Evolutionary conservation across 2,329 filamentous ascomycete genomes (phyloP).

Genomic region (Fusarium xyrophilum): DNA sequence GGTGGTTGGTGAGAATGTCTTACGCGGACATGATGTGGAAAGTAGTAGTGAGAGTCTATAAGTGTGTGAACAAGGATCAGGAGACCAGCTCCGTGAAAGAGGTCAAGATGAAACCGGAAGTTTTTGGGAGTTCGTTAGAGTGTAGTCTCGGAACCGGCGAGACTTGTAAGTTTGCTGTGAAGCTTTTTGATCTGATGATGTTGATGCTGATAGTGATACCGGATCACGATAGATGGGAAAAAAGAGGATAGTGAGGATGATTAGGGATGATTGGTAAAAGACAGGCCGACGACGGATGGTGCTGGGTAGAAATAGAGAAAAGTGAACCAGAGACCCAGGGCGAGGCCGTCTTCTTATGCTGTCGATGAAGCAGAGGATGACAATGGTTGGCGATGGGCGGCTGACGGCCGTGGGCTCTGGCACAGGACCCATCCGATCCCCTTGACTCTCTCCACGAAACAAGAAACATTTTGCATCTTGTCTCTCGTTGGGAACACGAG

Average conservation of each 20-base stretch:
- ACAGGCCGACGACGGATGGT: conserved; percentile 36
- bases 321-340: conserved; percentile 35
- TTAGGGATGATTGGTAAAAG: conserved; percentile 38
- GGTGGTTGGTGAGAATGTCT: conserved; percentile 24
- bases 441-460: conserved; percentile 27
- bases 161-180: conserved; percentile 19
- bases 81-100: conserved; percentile 38
- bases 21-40: conserved; percentile 47
- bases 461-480: conserved; percentile 24
- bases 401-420: conserved; percentile 17
- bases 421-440: conserved; percentile 33
- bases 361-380: conserved; percentile 5
- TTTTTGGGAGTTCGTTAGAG: conserved; percentile 6
- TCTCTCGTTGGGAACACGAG: conserved; percentile 30
- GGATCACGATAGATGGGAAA: conserved; percentile 23
- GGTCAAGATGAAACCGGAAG: conserved; percentile 20
- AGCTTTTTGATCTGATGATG: conserved; percentile 30
- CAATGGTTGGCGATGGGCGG: conserved; percentile 38
- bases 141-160: conserved; percentile 5
- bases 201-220: conserved; percentile 30
- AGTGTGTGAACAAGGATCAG: conserved; percentile 24
- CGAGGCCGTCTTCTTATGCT: conserved; percentile 43
- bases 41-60: conserved; percentile 35
- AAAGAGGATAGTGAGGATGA: background rate
- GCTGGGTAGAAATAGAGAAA: background rate